Base-by-base conservation (phyloP, 768 basidiomycete genomes). In the Amanita molliuscula region DNA sequence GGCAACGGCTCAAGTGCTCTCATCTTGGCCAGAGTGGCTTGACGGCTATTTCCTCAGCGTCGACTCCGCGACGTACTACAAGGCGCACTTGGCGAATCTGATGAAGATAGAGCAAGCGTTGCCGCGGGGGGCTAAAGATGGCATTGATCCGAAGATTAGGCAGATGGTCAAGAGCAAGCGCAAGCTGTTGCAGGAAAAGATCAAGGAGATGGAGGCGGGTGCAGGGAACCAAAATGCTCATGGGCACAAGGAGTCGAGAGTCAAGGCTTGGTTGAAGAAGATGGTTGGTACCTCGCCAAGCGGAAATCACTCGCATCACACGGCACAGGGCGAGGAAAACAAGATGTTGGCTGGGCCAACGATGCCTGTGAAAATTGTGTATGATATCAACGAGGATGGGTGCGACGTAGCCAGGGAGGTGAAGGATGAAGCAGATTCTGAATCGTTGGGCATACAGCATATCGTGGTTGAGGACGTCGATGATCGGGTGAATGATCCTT, bases 221-320 rank as follows among this genome's bases (percentile, higher is more conserved):
- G 36, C 48, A 11, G 58, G 57, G 34, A 59, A 66, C 41, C 65
- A 61, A 47, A 61, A 61, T 21, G 13, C 70, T 73, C 11, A 65
- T 75, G 35, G 16, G 18, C 21, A 1, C 15, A 48, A 40, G 35
- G 47, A 48, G 4, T 70, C 74, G 41, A 77, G 71, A 54, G 59
- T 85, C 40, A 82, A 77, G 55, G 70, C 75, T 4, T 85, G 84
- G 84, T 63, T 81, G 58, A 79, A 73, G 64, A 77, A 75, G 54
- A 82, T 82, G 53, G 68, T 83, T 16, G 47, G 47, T 13, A 31
- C 31, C 4, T 4, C 31, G 1, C 13, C 20, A 20, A 38, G 28
- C 7, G 47, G 35, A 11, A 25, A 48, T 36, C 23, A 16, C 9
- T 33, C 18, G n/a, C 26, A 28, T 11, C 37, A 38, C n/a, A 25